phyloP scores from a whole-genome alignment of 805 yeast species.

The Lachancea mirantina region DNA sequence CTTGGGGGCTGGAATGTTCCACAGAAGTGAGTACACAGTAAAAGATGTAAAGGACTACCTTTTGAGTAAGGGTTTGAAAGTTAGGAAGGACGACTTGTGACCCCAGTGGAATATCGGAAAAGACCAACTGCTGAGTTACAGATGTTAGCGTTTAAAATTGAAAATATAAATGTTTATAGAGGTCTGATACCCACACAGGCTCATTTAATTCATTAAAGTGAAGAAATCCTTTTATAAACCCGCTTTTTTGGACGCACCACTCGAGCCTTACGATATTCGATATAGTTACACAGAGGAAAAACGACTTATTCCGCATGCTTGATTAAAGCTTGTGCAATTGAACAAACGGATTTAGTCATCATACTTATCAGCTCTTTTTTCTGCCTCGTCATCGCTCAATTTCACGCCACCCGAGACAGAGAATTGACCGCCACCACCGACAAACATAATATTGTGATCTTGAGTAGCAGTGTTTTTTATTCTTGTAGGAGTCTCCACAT shows the following conservation, averaged over 20 bases:
- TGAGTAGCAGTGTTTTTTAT: constrained; percentile 92
- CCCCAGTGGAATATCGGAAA: too few relatives aligned
- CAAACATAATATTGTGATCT: constrained; percentile 56
- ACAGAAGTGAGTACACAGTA: constrained; percentile 87
- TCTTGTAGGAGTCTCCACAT: constrained; percentile 80
- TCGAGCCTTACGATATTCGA: too few relatives aligned
- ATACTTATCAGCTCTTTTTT: constrained; percentile 41
- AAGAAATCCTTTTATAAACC: too few relatives aligned
- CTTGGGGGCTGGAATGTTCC: constrained; percentile 97
- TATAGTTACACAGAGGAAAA: constrained; percentile 1
- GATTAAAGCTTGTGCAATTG: too few relatives aligned
- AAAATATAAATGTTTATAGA: too few relatives aligned
- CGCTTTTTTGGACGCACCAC: too few relatives aligned
- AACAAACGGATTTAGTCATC: constrained; percentile 48
- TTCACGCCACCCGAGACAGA: constrained; percentile 77
- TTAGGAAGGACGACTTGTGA: too few relatives aligned
- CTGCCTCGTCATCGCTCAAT: constrained; percentile 35
- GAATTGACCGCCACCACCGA: constrained; percentile 97
- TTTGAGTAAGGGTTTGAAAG: constrained; percentile 53
- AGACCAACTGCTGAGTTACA: too few relatives aligned
- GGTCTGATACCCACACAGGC: too few relatives aligned
- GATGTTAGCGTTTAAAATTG: too few relatives aligned
- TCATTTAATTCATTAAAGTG: too few relatives aligned
- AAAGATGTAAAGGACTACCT: constrained; percentile 70
- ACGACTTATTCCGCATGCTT: constrained; percentile 21